Evolutionary conservation across 2,329 filamentous ascomycete species (phyloP), one percentile per base, ranked within the genome.

Genomic region (Beauveria australis): DNA sequence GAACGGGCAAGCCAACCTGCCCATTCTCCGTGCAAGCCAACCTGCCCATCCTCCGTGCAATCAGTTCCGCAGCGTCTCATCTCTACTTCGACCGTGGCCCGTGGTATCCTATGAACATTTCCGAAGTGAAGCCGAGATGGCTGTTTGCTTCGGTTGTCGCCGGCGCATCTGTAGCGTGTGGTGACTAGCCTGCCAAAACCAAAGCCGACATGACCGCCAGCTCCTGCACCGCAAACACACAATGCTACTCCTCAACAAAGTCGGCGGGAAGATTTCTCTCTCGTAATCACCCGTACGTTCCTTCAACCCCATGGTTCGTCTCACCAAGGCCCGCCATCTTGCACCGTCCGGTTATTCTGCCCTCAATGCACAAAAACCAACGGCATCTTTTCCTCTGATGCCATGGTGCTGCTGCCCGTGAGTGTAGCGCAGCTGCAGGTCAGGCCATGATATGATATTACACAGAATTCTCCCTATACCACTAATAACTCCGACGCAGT

Each of bases 111-210:
- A 10, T 6, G 12, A 16, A 5, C 40, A 43, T 28, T 57, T 49
- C 54, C 44, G 44, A 49, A n/a, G 47, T 58, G 46, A 57, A 57
- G 7, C 54, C 54, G 44, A 49, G 22, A 40, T 26, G 46, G 55
- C 33, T 41, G 55, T 51, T 43, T 58, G 33, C 47, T 33, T 59
- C 56, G 56, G 56, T 22, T 59, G 56, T 28, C 40, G 40, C 56
- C 56, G 56, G 56, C 40, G 47, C 28, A 47, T n/a, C 37, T 46
- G 18, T 19, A 19, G n/a, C 26, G 16, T 18, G 22, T 16, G 16
- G 46, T 48, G 28, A 30, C 28, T 30, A 33, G 41, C 22, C 56
- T 53, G 47, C 48, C 56, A 53, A 59, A 52, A 37, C 33, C 10
- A 37, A 14, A 37, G 33, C 33, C 33, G 33, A 37, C 33, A 37